Percentiles rank a stretch among this genome's conserved stretches.
These are phyloP conservation scores for Pleoardoris graminearum DNA, from an alignment of 2,329 filamentous ascomycete genomes.

Conservation along the genomic window DNA sequence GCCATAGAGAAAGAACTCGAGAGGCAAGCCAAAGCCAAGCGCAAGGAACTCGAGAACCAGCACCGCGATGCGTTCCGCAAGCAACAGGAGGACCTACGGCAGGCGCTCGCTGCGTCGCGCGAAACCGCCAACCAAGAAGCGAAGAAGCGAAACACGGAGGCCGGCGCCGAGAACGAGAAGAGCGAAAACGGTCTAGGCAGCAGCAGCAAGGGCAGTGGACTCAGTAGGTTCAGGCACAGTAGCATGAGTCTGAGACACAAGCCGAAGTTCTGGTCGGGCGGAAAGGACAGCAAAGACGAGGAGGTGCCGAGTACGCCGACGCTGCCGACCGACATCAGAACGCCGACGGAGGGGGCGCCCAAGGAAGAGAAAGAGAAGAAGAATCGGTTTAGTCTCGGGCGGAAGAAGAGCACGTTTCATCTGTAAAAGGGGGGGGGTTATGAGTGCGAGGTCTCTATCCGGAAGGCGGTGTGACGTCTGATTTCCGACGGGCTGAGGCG, in stretches of 20 bases:
- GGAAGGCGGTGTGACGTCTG: too few species aligned
- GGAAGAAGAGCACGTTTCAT: slow-evolving; percentile 68
- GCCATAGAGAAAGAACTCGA: slow-evolving; percentile 60
- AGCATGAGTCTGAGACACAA: slow-evolving; percentile 80
- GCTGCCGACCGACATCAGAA: too few species aligned
- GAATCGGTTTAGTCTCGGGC: slow-evolving; percentile 69
- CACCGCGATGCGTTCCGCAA: slow-evolving; percentile 61
- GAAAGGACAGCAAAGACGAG: slow-evolving; percentile 39
- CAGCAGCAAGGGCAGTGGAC: slow-evolving; percentile 38
- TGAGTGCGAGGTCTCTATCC: too few species aligned
- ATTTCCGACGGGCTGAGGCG: too few species aligned
- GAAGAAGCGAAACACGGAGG: slow-evolving; percentile 20
- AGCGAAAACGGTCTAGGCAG: slow-evolving; percentile 35
- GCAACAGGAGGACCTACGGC: slow-evolving; percentile 65
- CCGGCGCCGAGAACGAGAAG: slow-evolving; percentile 16
- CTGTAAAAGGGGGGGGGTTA: slow-evolving; percentile 9
- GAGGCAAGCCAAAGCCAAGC: slow-evolving; percentile 50
- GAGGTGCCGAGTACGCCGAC: slow-evolving; percentile 29
- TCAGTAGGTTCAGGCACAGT: slow-evolving; percentile 70
- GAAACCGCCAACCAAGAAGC: slow-evolving; percentile 58
- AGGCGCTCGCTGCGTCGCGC: slow-evolving; percentile 68
- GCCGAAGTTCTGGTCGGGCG: slow-evolving; percentile 68
- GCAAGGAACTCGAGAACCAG: slow-evolving; percentile 53
- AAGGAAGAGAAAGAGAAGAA: slow-evolving; percentile 54
- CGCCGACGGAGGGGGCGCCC: slow-evolving; percentile 12